These are phyloP conservation scores for Graphilbum ipis-grandicollis DNA, from an alignment of 2,329 filamentous ascomycete genomes.

Conservation along the genomic window DNA sequence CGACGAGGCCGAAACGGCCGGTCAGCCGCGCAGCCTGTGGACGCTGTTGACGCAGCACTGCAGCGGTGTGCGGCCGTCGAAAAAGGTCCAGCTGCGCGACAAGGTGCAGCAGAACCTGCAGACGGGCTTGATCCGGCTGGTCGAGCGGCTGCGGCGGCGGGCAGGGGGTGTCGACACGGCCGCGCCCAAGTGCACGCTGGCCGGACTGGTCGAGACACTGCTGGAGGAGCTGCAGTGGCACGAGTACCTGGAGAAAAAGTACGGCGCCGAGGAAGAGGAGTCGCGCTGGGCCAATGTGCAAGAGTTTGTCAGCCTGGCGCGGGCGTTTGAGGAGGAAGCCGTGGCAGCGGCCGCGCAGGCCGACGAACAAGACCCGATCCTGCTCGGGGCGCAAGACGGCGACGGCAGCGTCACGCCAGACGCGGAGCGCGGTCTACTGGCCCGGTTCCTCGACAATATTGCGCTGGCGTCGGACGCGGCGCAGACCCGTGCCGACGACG, in stretches of 20 bases:
- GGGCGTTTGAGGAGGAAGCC: conserved; percentile 38
- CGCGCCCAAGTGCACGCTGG: conserved; percentile 16
- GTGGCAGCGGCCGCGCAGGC: neutral
- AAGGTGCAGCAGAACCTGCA: neutral
- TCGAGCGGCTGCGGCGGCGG: neutral
- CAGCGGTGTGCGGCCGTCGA: conserved; percentile 27
- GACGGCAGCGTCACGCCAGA: conserved; percentile 35
- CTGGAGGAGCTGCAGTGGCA: conserved; percentile 54
- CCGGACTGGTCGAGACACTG: conserved; percentile 32
- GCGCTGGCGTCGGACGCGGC: conserved; percentile 69
- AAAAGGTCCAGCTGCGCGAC: conserved; percentile 13
- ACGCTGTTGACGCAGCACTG: conserved; percentile 43
- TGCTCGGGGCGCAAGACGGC: conserved; percentile 51
- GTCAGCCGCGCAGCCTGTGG: conserved; percentile 65
- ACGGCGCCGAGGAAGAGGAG: conserved; percentile 60
- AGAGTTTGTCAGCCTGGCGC: conserved; percentile 67
- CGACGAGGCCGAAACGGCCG: conserved; percentile 58
- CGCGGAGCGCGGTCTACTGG: conserved; percentile 45
- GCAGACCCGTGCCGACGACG: conserved; percentile 29
- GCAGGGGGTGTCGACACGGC: neutral
- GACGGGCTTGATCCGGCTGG: neutral
- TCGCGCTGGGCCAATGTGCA: conserved; percentile 75
- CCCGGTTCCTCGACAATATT: conserved; percentile 77
- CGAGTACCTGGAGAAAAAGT: conserved; percentile 53
- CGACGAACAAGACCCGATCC: conserved; percentile 19